These are phyloP conservation scores for Pholiota adiposa DNA, from an alignment of 1,284 basidiomycete species.

Conservation along the genomic window DNA sequence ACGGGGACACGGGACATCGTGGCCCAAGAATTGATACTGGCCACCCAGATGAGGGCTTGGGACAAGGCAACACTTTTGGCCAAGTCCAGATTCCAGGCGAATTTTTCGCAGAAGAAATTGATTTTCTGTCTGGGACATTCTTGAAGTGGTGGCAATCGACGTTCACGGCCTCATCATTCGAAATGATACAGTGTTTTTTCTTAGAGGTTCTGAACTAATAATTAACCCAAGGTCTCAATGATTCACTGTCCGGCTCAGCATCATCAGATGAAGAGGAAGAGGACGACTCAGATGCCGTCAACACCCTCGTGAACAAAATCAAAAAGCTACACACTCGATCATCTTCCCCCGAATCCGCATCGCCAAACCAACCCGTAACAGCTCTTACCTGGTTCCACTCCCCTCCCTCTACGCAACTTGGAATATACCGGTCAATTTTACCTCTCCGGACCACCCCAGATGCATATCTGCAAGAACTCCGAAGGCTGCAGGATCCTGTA, in stretches of 20 bases:
- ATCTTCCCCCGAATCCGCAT: slow-evolving; percentile 46
- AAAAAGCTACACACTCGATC: slow-evolving; percentile 48
- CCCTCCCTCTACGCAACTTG: slow-evolving; percentile 85
- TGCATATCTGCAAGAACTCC: slow-evolving; percentile 63
- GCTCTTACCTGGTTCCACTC: slow-evolving; percentile 92
- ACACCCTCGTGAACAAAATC: slow-evolving; percentile 68
- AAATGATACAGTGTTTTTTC: too few species aligned
- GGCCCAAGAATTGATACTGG: too few species aligned
- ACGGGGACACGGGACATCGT: too few species aligned
- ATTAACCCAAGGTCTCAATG: slow-evolving; percentile 88
- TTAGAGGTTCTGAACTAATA: too few species aligned
- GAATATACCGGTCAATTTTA: slow-evolving; percentile 83
- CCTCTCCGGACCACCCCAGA: slow-evolving; percentile 41
- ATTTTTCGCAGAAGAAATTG: too few species aligned
- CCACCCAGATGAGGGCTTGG: too few species aligned
- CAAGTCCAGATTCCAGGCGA: too few species aligned
- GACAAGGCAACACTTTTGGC: too few species aligned
- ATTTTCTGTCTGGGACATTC: neutral
- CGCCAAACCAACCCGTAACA: slow-evolving; percentile 60
- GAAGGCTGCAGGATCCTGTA: slow-evolving; percentile 65
- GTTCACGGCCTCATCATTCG: too few species aligned
- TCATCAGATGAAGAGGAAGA: slow-evolving; percentile 63
- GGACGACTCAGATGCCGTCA: slow-evolving; percentile 68
- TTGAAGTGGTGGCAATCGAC: too few species aligned
- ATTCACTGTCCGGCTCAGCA: slow-evolving; percentile 88